These are phyloP conservation scores for Amesomyces nigricolor DNA, from an alignment of 2,329 filamentous ascomycete genomes.

Conservation along the genomic window DNA sequence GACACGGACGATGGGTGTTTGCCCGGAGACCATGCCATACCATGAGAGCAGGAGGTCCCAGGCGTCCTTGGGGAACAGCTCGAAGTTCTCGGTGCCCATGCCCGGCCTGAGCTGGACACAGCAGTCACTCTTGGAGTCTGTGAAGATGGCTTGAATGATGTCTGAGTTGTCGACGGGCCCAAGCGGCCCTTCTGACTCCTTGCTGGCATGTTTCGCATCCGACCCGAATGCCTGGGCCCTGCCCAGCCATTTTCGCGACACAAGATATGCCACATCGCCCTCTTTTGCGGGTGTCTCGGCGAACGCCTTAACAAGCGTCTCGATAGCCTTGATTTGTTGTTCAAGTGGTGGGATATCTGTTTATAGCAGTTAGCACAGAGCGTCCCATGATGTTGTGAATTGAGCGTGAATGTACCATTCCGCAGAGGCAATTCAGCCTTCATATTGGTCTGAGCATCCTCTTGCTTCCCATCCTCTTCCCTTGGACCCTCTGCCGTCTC, in stretches of 20 bases:
- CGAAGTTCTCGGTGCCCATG: constrained; percentile 63
- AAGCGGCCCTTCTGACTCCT: constrained; percentile 57
- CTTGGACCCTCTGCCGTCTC: constrained; percentile 16
- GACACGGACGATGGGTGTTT: constrained; percentile 65
- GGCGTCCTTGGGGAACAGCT: constrained; percentile 69
- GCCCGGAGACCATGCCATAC: constrained; percentile 70
- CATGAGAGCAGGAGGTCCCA: constrained; percentile 77
- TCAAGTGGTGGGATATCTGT: constrained; percentile 35
- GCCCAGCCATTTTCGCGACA: constrained; percentile 74
- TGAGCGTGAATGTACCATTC: constrained; percentile 18
- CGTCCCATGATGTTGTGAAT: background rate
- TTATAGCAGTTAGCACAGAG: constrained; percentile 7
- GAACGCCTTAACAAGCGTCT: constrained; percentile 51
- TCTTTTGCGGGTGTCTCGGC: constrained; percentile 54
- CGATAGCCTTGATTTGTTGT: constrained; percentile 68
- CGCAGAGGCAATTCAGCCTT: constrained; percentile 23
- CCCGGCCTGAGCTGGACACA: constrained; percentile 73
- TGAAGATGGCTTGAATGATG: constrained; percentile 60
- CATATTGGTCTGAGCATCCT: constrained; percentile 2
- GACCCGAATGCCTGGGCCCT: constrained; percentile 63
- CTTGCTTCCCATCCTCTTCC: constrained; percentile 4
- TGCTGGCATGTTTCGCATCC: constrained; percentile 49
- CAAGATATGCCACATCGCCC: constrained; percentile 68
- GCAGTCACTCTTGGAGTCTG: constrained; percentile 43
- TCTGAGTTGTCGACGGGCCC: constrained; percentile 85